phyloP scores from a whole-genome alignment of 352 stramenopile genomes.

The Phytophthora meadii region DNA sequence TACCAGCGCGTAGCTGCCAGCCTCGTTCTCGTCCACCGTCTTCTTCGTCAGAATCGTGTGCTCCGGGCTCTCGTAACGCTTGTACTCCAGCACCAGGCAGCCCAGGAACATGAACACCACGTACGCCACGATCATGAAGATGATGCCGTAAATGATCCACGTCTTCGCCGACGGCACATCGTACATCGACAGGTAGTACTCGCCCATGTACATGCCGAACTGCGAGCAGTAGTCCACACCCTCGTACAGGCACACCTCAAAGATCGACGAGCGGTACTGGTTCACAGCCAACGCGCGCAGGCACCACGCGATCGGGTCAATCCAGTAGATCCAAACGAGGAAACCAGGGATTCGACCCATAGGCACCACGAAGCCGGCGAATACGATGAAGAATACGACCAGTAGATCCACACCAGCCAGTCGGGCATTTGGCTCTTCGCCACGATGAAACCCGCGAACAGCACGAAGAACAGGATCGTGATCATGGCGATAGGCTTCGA shows the following conservation, averaged over 20 bases:
- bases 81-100: slow-evolving; percentile 33
- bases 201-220: slow-evolving; percentile 42
- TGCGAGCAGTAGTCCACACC: slow-evolving; percentile 48
- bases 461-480: slow-evolving; percentile 44
- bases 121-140: slow-evolving; percentile 47
- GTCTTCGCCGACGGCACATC: slow-evolving; percentile 28
- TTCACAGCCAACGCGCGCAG: slow-evolving; percentile 43
- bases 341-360: too few species aligned
- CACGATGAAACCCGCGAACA: slow-evolving; percentile 66
- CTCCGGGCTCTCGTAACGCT: slow-evolving; percentile 31
- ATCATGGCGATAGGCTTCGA: slow-evolving; percentile 47
- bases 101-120: slow-evolving; percentile 53
- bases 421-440: slow-evolving; percentile 50
- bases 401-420: slow-evolving; percentile 62
- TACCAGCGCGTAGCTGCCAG: slow-evolving; percentile 21
- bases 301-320: slow-evolving; percentile 59
- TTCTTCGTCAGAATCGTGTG: slow-evolving; percentile 32
- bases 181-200: slow-evolving; percentile 50
- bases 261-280: slow-evolving; percentile 34
- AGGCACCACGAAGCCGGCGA: slow-evolving; percentile 34
- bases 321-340: slow-evolving; percentile 62
- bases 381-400: slow-evolving; percentile 32
- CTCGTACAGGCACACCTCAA: slow-evolving; percentile 46
- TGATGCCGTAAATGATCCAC: slow-evolving; percentile 47
- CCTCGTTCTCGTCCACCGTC: slow-evolving; percentile 20